Evolutionary conservation across 164 flowering plant genomes (phyloP).

Genomic region (Vitis rupestris): DNA sequence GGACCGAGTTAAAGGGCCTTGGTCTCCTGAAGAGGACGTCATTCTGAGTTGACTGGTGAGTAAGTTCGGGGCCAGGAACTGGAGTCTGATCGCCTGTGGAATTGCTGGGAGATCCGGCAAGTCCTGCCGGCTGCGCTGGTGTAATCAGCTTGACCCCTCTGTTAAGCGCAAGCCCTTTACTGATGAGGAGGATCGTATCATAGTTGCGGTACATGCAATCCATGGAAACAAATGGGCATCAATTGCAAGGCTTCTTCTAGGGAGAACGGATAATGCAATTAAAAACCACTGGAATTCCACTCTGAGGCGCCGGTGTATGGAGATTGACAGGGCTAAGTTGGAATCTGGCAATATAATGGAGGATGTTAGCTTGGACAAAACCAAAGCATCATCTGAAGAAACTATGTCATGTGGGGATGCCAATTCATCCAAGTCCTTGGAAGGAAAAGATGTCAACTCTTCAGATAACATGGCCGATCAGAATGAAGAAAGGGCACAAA

Average conservation of each 20-base stretch:
- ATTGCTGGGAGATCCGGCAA: slow-evolving; percentile 86
- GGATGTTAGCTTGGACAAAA: slow-evolving; percentile 53
- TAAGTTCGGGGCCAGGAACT: slow-evolving; percentile 79
- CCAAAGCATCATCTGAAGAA: slow-evolving; percentile 80
- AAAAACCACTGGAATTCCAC: slow-evolving; percentile 98
- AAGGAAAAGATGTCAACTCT: slow-evolving; percentile 48
- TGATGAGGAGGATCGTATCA: slow-evolving; percentile 78
- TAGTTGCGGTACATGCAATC: slow-evolving; percentile 69
- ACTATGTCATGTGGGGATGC: slow-evolving; percentile 60
- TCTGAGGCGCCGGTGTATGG: slow-evolving; percentile 56
- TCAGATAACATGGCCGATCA: slow-evolving; percentile 35
- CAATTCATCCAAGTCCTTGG: slow-evolving; percentile 45
- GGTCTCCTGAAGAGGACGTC: slow-evolving; percentile 77
- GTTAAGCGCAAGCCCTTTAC: slow-evolving; percentile 67
- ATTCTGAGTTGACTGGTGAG: slow-evolving; percentile 55
- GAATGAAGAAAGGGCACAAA: slow-evolving; percentile 22
- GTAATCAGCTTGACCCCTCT: slow-evolving; percentile 81
- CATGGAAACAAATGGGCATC: slow-evolving; percentile 96
- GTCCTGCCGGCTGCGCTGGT: slow-evolving; percentile 92
- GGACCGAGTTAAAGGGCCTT: slow-evolving; percentile 62
- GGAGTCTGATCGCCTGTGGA: slow-evolving; percentile 82
- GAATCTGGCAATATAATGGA: slow-evolving; percentile 34
- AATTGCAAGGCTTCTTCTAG: slow-evolving; percentile 76
- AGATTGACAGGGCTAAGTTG: slow-evolving; percentile 28
- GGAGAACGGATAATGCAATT: slow-evolving; percentile 91